These are phyloP conservation scores for Thermothielavioides terrestris DNA, from an alignment of 495 filamentous ascomycete species.

Conservation along the genomic window DNA sequence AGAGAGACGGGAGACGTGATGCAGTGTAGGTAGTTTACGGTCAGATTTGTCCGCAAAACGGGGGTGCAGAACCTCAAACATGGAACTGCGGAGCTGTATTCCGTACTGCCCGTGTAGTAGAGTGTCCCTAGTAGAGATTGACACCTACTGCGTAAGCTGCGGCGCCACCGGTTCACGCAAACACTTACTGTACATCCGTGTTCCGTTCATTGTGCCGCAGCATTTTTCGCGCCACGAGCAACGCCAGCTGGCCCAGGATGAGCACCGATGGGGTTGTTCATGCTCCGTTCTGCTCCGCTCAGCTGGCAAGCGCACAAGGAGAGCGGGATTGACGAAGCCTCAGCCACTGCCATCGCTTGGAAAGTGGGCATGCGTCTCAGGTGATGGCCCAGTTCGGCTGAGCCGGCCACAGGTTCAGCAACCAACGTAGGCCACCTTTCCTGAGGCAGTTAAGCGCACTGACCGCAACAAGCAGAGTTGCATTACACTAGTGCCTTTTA, in stretches of 20 bases:
- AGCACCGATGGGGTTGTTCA: not conserved
- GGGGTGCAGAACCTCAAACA: too few relatives aligned
- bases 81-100: too few relatives aligned
- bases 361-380: not conserved
- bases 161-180: too few relatives aligned
- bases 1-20: too few relatives aligned
- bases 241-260: constrained; percentile 8
- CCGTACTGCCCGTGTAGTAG: too few relatives aligned
- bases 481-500: not conserved
- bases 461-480: not conserved
- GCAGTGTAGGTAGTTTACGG: too few relatives aligned
- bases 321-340: not conserved
- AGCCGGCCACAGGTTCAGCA: constrained; percentile 2
- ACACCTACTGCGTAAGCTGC: too few relatives aligned
- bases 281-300: constrained; percentile 4
- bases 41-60: too few relatives aligned
- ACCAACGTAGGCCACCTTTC: too few relatives aligned
- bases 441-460: not conserved
- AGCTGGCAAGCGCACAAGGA: constrained; percentile 1
- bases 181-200: too few relatives aligned
- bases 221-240: not conserved
- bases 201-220: too few relatives aligned
- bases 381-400: not conserved
- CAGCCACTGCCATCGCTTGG: not conserved
- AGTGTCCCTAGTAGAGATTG: too few relatives aligned